Conservation (phyloP, 2,329 filamentous ascomycete species). For the Clonostachys byssicola region DNA sequence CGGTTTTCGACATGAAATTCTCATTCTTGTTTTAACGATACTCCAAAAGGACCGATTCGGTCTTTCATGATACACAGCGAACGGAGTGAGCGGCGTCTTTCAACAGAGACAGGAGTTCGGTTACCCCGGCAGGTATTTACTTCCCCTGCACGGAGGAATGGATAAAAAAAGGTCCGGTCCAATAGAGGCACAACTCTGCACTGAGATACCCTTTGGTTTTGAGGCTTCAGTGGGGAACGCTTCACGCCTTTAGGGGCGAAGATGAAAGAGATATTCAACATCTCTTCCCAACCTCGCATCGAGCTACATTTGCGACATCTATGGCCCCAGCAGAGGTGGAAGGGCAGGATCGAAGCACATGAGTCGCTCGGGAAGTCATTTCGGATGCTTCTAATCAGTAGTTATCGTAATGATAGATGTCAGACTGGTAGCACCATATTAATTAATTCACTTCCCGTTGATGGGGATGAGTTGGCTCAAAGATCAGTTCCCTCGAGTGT, state of each 20-base stretch:
- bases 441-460: too few relatives aligned
- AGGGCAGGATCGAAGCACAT: too few relatives aligned
- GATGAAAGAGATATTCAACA: conserved; percentile 42
- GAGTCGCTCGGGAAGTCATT: too few relatives aligned
- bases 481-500: too few relatives aligned
- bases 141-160: conserved; percentile 2
- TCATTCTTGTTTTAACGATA: conserved; percentile 6
- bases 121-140: conserved; percentile 13
- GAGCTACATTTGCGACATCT: conserved; percentile 5
- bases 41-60: not conserved
- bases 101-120: conserved; percentile 36
- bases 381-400: too few relatives aligned
- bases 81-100: conserved; percentile 29
- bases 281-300: conserved; percentile 24
- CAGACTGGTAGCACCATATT: too few relatives aligned
- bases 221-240: conserved; percentile 2
- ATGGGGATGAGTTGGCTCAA: too few relatives aligned
- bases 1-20: conserved; percentile 25
- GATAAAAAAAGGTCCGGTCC: conserved; percentile 11
- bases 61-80: not conserved
- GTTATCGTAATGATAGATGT: too few relatives aligned
- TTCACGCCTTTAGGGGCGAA: conserved; percentile 8
- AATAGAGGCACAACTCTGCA: conserved; percentile 24
- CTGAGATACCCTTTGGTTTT: conserved; percentile 28
- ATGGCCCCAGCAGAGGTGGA: not conserved